A percentile compares a stretch with the other conserved stretches of the same genome.
Evolutionary conservation across 2,329 filamentous ascomycete genomes (phyloP).

Genomic region (Phaeoacremonium minimum): DNA sequence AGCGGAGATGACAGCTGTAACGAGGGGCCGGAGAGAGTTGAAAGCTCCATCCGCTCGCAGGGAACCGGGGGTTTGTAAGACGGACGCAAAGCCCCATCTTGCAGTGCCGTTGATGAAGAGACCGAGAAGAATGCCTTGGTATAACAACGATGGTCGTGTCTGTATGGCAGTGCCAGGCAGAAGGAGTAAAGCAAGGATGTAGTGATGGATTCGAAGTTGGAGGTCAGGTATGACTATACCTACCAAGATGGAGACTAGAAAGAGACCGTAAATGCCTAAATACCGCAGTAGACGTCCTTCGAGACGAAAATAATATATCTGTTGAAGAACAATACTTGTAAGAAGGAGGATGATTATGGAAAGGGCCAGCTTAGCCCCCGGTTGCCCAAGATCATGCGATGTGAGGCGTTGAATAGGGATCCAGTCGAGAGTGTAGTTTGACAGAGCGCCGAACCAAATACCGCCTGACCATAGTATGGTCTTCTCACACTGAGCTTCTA

Average conservation of each 20-base stretch:
- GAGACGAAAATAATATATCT: conserved; percentile 81
- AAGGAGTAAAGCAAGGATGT: conserved; percentile 81
- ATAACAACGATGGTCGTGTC: conserved; percentile 77
- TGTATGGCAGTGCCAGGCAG: conserved; percentile 87
- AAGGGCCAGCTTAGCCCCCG: conserved; percentile 80
- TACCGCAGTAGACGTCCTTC: conserved; percentile 78
- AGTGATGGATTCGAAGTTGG: conserved; percentile 88
- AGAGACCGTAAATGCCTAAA: conserved; percentile 70
- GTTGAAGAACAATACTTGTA: conserved; percentile 62
- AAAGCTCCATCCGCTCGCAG: conserved; percentile 64
- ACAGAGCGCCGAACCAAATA: conserved; percentile 86
- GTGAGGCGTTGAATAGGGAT: conserved; percentile 94
- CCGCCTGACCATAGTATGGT: conserved; percentile 84
- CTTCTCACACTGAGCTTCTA: conserved; percentile 85
- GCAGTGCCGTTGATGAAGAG: conserved; percentile 93
- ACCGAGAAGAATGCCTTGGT: conserved; percentile 84
- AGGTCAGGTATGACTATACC: conserved; percentile 71
- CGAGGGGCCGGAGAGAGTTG: conserved; percentile 55
- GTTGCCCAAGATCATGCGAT: conserved; percentile 79
- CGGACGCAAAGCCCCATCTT: conserved; percentile 86
- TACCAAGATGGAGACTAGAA: conserved; percentile 63
- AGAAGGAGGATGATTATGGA: conserved; percentile 72
- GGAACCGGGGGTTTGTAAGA: conserved; percentile 75
- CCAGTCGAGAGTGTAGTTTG: conserved; percentile 92
- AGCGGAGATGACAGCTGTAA: conserved; percentile 37